Conservation (phyloP, 2,329 filamentous ascomycete genomes). For the Myriangium duriaei region DNA sequence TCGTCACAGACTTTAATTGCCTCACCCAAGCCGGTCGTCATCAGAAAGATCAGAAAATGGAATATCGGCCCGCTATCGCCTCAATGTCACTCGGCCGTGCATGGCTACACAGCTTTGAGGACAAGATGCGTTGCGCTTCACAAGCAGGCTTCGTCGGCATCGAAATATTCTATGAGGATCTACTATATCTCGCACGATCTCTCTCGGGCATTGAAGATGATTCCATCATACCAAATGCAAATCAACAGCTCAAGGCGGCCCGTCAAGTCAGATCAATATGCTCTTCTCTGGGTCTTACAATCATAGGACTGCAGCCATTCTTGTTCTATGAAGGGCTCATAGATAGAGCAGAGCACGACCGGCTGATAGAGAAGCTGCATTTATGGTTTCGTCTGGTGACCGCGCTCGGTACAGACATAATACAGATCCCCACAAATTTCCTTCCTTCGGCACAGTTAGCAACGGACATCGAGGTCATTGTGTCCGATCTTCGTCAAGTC, state of each 20-base stretch:
- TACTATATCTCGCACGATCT: conserved; percentile 43
- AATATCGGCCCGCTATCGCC: conserved; percentile 19
- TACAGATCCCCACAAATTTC: conserved; percentile 13
- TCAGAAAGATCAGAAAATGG: too few species aligned
- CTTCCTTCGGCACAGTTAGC: conserved; percentile 20
- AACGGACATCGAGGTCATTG: conserved; percentile 19
- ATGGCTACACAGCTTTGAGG: conserved; percentile 49
- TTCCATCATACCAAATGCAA: background rate
- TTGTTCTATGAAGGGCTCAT: conserved; percentile 14
- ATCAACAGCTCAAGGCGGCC: conserved; percentile 39
- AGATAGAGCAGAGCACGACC: conserved; percentile 6
- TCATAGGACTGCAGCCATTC: conserved; percentile 37
- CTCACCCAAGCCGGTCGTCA: too few species aligned
- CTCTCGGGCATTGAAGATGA: conserved; percentile 16
- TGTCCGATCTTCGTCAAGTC: conserved; percentile 20
- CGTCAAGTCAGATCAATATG: conserved; percentile 43
- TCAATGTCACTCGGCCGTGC: conserved; percentile 58
- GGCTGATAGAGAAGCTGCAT: conserved; percentile 2
- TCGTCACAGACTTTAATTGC: too few species aligned
- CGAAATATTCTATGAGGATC: conserved; percentile 47
- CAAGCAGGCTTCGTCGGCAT: conserved; percentile 55
- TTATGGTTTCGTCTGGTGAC: conserved; percentile 12
- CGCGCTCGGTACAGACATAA: conserved; percentile 7
- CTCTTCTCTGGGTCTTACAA: conserved; percentile 37
- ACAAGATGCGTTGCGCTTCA: conserved; percentile 43